Conservation (phyloP, 1,284 basidiomycete genomes). For the Tausonia pullulans region DNA sequence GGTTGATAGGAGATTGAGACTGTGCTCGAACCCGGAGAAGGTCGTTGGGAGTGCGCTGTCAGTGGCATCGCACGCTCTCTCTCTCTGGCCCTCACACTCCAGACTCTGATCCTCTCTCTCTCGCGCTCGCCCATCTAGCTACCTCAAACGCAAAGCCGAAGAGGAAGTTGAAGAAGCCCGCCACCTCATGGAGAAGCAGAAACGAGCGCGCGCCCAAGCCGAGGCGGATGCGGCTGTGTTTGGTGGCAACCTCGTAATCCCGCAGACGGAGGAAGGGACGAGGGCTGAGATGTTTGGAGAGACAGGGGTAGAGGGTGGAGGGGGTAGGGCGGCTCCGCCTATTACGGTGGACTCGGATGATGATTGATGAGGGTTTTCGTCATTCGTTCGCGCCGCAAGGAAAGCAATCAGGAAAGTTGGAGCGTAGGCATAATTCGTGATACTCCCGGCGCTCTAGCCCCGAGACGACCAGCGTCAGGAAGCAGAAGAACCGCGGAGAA, state of each 20-base stretch:
- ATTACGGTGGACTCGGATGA: too few species aligned
- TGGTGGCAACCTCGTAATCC: constrained; percentile 1
- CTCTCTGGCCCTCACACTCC: not conserved
- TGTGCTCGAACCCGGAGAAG: constrained; percentile 89
- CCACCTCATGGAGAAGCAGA: constrained; percentile 13
- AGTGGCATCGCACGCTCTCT: constrained; percentile 19
- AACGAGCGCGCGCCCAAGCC: not conserved
- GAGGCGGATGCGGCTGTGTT: constrained; percentile 5
- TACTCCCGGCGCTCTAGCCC: too few species aligned
- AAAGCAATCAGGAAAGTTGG: too few species aligned
- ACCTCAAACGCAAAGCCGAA: constrained; percentile 34
- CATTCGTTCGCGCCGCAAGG: too few species aligned
- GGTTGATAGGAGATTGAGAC: constrained; percentile 67
- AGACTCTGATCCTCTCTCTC: not conserved
- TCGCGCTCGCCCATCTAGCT: constrained; percentile 21
- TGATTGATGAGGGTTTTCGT: too few species aligned
- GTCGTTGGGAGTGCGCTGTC: constrained; percentile 67
- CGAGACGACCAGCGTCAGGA: not conserved
- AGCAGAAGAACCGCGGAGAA: not conserved
- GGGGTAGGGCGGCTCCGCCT: too few species aligned
- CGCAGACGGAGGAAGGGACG: not conserved
- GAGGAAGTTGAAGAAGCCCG: constrained; percentile 32
- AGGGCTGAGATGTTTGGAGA: not conserved
- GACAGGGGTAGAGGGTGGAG: not conserved
- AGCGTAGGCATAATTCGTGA: too few species aligned